These are phyloP conservation scores for Aspergillus pseudonomiae DNA, from an alignment of 2,329 filamentous ascomycete species.

Conservation along the genomic window DNA sequence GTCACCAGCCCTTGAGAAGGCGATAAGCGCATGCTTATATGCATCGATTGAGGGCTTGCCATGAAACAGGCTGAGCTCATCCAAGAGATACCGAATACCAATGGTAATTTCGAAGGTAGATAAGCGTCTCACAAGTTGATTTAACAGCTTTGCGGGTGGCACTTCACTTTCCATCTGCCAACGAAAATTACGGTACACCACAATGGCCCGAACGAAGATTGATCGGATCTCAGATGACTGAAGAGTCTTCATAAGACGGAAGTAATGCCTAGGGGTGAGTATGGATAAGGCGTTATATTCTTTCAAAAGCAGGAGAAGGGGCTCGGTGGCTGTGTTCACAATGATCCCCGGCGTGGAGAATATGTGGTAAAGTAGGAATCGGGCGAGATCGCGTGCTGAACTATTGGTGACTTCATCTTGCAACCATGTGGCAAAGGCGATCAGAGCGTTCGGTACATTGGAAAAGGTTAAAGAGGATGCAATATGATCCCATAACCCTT, in stretches of 20 bases:
- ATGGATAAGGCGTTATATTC: conserved; percentile 28
- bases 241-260: conserved; percentile 32
- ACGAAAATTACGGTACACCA: conserved; percentile 48
- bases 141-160: conserved; percentile 27
- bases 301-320: conserved; percentile 34
- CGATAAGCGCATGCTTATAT: conserved; percentile 43
- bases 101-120: conserved; percentile 35
- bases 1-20: conserved; percentile 53
- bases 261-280: conserved; percentile 31
- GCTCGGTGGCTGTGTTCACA: conserved; percentile 31
- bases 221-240: conserved; percentile 30
- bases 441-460: conserved; percentile 24
- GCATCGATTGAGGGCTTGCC: conserved; percentile 32
- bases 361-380: conserved; percentile 30
- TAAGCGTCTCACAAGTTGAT: conserved; percentile 30
- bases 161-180: conserved; percentile 30
- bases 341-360: conserved; percentile 31
- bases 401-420: conserved; percentile 5
- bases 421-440: conserved; percentile 28
- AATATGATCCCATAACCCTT: conserved; percentile 16
- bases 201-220: conserved; percentile 33
- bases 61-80: conserved; percentile 42
- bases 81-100: conserved; percentile 44
- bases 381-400: conserved; percentile 18
- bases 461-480: conserved; percentile 18